These are phyloP conservation scores for Neofusicoccum sp. DNA, from an alignment of 2,329 filamentous ascomycete species.

Conservation along the genomic window DNA sequence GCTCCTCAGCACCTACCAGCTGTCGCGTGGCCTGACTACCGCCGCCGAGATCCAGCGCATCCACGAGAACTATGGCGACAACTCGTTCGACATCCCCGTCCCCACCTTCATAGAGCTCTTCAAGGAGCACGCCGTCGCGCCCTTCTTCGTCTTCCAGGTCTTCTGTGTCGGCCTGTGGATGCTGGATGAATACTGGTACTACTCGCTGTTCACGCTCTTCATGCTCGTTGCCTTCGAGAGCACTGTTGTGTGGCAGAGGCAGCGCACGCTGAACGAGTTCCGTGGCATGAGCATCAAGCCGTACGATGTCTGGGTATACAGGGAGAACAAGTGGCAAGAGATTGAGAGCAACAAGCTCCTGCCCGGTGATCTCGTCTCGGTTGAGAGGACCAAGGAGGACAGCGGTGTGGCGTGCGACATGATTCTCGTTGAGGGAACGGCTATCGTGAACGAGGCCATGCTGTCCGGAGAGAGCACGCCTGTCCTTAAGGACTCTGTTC, in stretches of 20 bases:
- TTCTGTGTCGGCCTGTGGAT: conserved; percentile 99
- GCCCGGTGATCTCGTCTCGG: conserved; percentile 90
- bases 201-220: conserved; percentile 96
- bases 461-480: conserved; percentile 97
- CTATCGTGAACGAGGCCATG: conserved; percentile 99
- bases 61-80: conserved; percentile 91
- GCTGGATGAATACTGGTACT: conserved; percentile 99
- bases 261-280: conserved; percentile 94
- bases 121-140: conserved; percentile 96
- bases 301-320: conserved; percentile 90
- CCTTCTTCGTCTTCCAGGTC: conserved; percentile 98
- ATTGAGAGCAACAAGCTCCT: conserved; percentile 88
- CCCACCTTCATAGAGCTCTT: conserved; percentile 95
- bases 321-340: conserved; percentile 85
- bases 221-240: conserved; percentile 98
- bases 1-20: conserved; percentile 74
- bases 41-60: conserved; percentile 76
- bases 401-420: conserved; percentile 97
- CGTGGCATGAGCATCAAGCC: conserved; percentile 99
- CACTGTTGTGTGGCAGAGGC: conserved; percentile 98
- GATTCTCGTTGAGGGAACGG: conserved; percentile 89
- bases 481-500: conserved; percentile 92
- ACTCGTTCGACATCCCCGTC: conserved; percentile 97
- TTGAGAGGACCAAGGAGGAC: conserved; percentile 92
- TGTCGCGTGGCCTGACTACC: conserved; percentile 72